These are phyloP conservation scores for Cubamyces sp. DNA, from an alignment of 768 basidiomycete genomes.

Conservation along the genomic window DNA sequence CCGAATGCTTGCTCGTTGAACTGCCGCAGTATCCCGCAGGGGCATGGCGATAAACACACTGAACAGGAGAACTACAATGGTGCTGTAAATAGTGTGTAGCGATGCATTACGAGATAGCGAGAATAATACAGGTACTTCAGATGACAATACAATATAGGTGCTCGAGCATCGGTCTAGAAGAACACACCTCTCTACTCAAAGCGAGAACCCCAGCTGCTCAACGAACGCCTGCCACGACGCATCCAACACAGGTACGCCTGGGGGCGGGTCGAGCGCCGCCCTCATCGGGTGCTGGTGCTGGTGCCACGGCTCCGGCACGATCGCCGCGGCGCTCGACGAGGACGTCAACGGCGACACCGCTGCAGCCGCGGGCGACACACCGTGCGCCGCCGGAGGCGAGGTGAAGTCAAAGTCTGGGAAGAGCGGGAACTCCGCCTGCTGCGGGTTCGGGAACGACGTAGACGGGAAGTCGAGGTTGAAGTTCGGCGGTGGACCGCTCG, in stretches of 20 bases:
- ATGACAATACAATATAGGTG: too few relatives aligned
- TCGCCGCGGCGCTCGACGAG: constrained; percentile 5
- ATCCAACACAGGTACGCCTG: constrained; percentile 49
- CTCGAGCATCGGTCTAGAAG: too few relatives aligned
- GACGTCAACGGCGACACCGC: background rate
- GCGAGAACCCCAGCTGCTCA: constrained; percentile 63
- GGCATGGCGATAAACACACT: too few relatives aligned
- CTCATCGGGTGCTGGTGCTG: constrained; percentile 3
- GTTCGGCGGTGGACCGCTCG: background rate
- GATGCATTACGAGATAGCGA: too few relatives aligned
- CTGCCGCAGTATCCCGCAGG: too few relatives aligned
- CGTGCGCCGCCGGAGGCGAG: background rate
- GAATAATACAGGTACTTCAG: too few relatives aligned
- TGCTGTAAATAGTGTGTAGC: too few relatives aligned
- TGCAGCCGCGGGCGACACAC: background rate
- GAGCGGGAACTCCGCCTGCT: constrained; percentile 8
- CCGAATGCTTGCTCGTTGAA: too few relatives aligned
- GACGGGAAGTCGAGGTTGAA: constrained; percentile 36
- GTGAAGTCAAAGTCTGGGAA: constrained; percentile 23
- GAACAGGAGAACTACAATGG: too few relatives aligned
- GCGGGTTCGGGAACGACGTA: constrained; percentile 27
- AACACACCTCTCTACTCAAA: constrained; percentile 21
- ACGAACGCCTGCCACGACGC: constrained; percentile 70
- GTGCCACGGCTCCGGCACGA: constrained; percentile 2
- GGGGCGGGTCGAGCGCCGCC: constrained; percentile 11